phyloP scores from a whole-genome alignment of 169 alveolate genomes.

The Eimeria necatrix region DNA sequence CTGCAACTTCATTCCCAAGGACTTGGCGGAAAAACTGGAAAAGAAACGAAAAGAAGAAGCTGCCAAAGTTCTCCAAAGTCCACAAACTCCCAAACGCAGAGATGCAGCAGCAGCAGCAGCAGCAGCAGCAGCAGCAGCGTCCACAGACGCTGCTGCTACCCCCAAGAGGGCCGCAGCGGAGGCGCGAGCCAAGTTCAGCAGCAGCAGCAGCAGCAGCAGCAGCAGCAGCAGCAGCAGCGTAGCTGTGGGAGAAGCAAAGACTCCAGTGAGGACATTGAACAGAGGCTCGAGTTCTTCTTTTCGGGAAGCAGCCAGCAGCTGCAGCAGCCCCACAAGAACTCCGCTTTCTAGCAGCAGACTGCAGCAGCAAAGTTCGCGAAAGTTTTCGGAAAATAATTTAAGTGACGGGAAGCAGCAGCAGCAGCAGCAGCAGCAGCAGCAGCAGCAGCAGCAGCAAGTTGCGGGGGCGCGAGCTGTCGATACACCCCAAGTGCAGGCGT shows the following conservation, averaged over 20 bases:
- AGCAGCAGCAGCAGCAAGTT: slow-evolving; percentile 8
- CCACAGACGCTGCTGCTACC: neutral
- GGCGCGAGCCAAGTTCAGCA: neutral
- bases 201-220: slow-evolving; percentile 42
- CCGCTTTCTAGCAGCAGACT: neutral
- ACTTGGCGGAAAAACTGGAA: neutral
- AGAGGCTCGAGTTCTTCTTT: too few species aligned
- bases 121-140: neutral
- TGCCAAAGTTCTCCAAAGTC: neutral
- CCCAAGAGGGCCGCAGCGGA: neutral
- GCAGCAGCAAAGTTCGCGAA: neutral
- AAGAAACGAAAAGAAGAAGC: neutral
- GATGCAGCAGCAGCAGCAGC: neutral
- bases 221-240: slow-evolving; percentile 39
- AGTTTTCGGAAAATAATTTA: too few species aligned
- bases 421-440: slow-evolving; percentile 32
- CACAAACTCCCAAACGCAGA: neutral
- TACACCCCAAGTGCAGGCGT: too few species aligned
- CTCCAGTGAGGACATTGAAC: neutral
- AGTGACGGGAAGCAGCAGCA: neutral
- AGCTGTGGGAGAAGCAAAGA: neutral
- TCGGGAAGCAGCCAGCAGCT: neutral
- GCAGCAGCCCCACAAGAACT: neutral
- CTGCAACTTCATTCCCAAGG: neutral
- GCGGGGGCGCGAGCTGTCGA: neutral